phyloP scores from a whole-genome alignment of 2,329 filamentous ascomycete genomes.

The Pseudomassariella vexata region DNA sequence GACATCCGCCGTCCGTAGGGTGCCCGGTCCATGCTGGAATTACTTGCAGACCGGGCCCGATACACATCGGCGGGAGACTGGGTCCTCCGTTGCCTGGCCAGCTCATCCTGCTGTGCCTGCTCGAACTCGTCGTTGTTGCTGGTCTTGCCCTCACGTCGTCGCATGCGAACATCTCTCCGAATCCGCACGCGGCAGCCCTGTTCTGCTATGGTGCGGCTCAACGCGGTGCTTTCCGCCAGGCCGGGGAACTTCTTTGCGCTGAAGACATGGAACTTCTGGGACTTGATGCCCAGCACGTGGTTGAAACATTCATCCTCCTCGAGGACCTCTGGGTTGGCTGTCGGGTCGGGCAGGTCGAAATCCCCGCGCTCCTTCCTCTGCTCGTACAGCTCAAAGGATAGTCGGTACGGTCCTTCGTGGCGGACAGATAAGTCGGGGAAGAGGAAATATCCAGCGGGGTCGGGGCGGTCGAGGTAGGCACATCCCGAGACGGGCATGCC shows the following conservation, averaged over 20 bases:
- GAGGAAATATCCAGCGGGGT: conserved; percentile 83
- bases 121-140: conserved; percentile 40
- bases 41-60: conserved; percentile 23
- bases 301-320: conserved; percentile 48
- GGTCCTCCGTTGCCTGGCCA: conserved; percentile 18
- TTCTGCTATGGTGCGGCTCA: conserved; percentile 89
- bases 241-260: conserved; percentile 99
- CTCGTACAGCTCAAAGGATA: conserved; percentile 91
- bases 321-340: conserved; percentile 30
- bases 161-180: conserved; percentile 87
- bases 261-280: conserved; percentile 78
- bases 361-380: conserved; percentile 83
- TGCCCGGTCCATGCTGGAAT: conserved; percentile 23
- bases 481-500: conserved; percentile 94
- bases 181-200: conserved; percentile 97
- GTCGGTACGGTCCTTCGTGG: conserved; percentile 87
- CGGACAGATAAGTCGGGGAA: conserved; percentile 95
- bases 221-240: conserved; percentile 77
- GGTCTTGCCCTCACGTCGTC: conserved; percentile 70
- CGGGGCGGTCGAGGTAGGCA: conserved; percentile 87
- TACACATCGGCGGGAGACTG: conserved; percentile 24
- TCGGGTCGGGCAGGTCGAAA: conserved; percentile 52
- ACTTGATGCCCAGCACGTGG: conserved; percentile 84
- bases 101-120: conserved; percentile 62
- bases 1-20: too few species aligned